A percentile compares a stretch with the other conserved stretches of the same genome.
phyloP scores from a whole-genome alignment of 495 filamentous ascomycete species.

The Cudoniella acicularis region DNA sequence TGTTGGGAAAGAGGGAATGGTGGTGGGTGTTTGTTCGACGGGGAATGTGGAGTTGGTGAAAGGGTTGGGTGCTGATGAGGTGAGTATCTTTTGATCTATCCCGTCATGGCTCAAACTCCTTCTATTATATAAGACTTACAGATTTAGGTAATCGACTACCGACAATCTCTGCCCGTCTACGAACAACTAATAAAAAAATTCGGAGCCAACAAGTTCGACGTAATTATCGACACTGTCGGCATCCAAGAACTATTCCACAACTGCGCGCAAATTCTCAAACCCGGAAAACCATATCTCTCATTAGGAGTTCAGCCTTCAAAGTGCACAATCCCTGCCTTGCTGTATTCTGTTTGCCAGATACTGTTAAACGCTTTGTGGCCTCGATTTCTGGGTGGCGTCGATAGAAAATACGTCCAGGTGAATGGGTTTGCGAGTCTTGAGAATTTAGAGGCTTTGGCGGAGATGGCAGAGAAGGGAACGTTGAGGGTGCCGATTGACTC shows the following conservation, averaged over 20 bases:
- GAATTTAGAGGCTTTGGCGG: conserved; percentile 26
- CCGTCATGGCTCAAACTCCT: too few species aligned
- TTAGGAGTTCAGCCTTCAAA: conserved; percentile 24
- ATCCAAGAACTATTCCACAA: conserved; percentile 30
- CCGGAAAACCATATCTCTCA: conserved; percentile 31
- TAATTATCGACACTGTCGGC: conserved; percentile 34
- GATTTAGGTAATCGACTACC: conserved; percentile 2
- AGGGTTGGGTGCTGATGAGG: conserved; percentile 32
- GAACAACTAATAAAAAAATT: neutral
- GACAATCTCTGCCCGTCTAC: neutral
- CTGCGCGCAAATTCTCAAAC: conserved; percentile 29
- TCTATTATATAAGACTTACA: neutral
- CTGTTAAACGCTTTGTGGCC: conserved; percentile 30
- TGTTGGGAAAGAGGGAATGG: conserved; percentile 31
- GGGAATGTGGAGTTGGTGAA: conserved; percentile 29
- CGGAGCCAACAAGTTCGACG: conserved; percentile 26
- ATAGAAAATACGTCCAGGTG: conserved; percentile 29
- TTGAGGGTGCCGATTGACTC: conserved; percentile 29
- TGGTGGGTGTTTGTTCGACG: conserved; percentile 39
- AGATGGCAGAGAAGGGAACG: conserved; percentile 28
- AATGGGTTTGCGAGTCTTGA: conserved; percentile 25
- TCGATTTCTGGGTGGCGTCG: conserved; percentile 25
- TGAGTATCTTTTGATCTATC: too few species aligned
- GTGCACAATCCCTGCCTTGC: conserved; percentile 22
- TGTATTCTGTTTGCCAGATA: conserved; percentile 25